These are phyloP conservation scores for Castanopsis chinensis DNA, from an alignment of 306 rosid species.

Conservation along the genomic window DNA sequence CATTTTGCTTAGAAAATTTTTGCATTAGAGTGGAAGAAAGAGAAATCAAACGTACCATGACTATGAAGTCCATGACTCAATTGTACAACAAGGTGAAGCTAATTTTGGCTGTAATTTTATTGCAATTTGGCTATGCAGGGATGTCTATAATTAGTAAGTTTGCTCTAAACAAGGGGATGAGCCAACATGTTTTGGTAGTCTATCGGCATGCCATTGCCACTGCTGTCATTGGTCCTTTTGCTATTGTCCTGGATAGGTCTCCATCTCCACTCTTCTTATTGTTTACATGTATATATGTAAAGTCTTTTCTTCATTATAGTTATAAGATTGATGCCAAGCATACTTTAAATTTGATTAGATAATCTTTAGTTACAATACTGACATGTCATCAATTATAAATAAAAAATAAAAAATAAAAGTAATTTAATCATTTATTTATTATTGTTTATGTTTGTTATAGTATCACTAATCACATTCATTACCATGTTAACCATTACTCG, in stretches of 20 bases:
- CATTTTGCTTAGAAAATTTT: too few relatives aligned
- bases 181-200: conserved; percentile 43
- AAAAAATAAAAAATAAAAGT: too few relatives aligned
- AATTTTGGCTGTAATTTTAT: conserved; percentile 28
- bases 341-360: too few relatives aligned
- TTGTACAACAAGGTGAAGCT: conserved; percentile 25
- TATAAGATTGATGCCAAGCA: too few relatives aligned
- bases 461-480: too few relatives aligned
- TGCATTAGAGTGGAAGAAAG: neutral
- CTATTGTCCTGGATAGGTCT: conserved; percentile 48
- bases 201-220: conserved; percentile 47
- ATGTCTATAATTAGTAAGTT: conserved; percentile 33
- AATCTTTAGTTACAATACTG: too few relatives aligned
- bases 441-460: too few relatives aligned
- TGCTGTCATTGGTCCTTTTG: conserved; percentile 42
- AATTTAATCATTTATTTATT: too few relatives aligned
- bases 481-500: accelerated
- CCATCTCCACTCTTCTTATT: neutral
- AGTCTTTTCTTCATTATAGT: neutral
- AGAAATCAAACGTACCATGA: conserved; percentile 1
- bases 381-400: too few relatives aligned
- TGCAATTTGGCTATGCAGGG: conserved; percentile 54
- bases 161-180: conserved; percentile 50
- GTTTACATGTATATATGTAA: neutral
- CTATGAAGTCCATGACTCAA: conserved; percentile 8